phyloP scores from a whole-genome alignment of 805 yeast genomes.

The Candida palmyrensis region DNA sequence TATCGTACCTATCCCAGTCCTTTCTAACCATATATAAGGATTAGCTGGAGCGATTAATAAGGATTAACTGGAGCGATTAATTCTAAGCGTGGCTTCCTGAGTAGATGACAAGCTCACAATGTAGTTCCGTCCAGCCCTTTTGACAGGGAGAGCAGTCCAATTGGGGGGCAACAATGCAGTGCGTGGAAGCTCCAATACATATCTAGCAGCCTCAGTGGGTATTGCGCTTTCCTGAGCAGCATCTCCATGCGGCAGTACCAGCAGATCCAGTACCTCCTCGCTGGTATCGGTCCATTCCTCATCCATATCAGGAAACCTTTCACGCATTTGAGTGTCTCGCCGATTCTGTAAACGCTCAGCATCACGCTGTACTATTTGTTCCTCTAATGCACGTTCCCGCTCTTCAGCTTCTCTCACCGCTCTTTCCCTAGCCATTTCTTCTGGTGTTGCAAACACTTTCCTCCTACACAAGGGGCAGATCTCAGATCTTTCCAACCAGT shows the following conservation, averaged over 20 bases:
- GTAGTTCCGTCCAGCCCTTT: slow-evolving; percentile 4
- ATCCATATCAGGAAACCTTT: background rate
- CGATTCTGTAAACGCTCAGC: slow-evolving; percentile 1
- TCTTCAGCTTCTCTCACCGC: background rate
- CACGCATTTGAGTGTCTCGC: background rate
- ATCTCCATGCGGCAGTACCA: too few species aligned
- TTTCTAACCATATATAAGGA: too few species aligned
- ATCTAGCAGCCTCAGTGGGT: too few species aligned
- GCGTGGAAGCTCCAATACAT: too few species aligned
- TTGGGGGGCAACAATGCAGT: slow-evolving; percentile 25
- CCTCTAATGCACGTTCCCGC: too few species aligned
- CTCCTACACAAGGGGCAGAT: slow-evolving; percentile 91
- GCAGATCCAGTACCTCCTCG: too few species aligned
- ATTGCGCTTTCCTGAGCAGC: too few species aligned
- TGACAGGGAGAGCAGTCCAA: slow-evolving; percentile 24
- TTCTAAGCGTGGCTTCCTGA: background rate
- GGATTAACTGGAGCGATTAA: too few species aligned
- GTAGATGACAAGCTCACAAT: background rate
- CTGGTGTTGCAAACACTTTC: slow-evolving; percentile 40
- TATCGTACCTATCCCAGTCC: too few species aligned
- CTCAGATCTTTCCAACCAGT: slow-evolving; percentile 90
- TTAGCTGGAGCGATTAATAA: too few species aligned
- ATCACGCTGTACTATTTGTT: background rate
- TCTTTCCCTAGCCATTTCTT: background rate
- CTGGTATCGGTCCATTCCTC: background rate